phyloP scores from a whole-genome alignment of 108 stramenopile species.

The Nitzschia sp. region DNA sequence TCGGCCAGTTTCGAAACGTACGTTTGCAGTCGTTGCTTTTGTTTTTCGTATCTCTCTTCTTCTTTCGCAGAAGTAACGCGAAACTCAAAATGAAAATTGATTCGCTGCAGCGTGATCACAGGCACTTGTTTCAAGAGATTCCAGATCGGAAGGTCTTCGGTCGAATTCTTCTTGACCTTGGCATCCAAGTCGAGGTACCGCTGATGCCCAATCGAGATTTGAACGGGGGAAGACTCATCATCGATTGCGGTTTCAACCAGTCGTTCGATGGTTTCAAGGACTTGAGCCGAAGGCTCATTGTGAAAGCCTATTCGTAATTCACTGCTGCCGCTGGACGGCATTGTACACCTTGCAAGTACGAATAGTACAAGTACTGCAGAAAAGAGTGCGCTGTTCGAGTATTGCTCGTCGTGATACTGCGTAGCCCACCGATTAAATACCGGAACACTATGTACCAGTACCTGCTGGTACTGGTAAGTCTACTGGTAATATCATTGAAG shows the following conservation, averaged over 20 bases:
- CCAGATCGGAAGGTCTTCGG: neutral
- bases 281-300: neutral
- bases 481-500: no score
- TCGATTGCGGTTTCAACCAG: neutral
- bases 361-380: no score
- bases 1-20: neutral
- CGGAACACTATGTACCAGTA: no score
- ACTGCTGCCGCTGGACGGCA: no score
- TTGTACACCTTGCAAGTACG: no score
- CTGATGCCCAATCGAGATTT: neutral
- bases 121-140: neutral
- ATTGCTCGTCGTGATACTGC: no score
- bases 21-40: neutral
- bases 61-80: neutral
- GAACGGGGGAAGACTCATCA: neutral
- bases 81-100: neutral
- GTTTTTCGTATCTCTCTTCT: neutral
- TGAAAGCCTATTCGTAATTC: neutral
- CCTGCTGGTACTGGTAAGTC: no score
- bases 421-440: no score
- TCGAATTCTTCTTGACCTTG: neutral
- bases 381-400: no score
- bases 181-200: neutral
- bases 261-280: neutral
- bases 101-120: neutral